Evolutionary conservation across 1,284 basidiomycete species (phyloP).

Genomic region (Ceratobasidium sp.): DNA sequence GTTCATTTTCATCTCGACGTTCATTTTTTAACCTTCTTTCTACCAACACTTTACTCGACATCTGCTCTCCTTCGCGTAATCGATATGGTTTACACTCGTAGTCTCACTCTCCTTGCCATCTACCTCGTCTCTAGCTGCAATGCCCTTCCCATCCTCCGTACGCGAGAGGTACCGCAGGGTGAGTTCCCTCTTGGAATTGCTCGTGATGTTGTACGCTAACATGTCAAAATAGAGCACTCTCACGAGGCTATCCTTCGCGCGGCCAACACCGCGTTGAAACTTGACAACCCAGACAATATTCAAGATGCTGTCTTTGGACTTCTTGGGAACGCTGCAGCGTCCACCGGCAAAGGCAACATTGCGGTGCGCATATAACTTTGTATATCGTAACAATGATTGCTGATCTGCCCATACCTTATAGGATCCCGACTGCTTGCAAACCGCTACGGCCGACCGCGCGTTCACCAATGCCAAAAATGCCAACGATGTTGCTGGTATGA

Average conservation of each 20-base stretch:
- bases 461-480: constrained; percentile 74
- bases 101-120: constrained; percentile 50
- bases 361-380: constrained; percentile 51
- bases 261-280: constrained; percentile 57
- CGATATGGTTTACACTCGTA: constrained; percentile 34
- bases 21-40: constrained; percentile 23
- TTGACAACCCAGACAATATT: constrained; percentile 68
- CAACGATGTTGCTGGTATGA: constrained; percentile 63
- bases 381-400: too few relatives aligned
- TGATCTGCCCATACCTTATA: constrained; percentile 46
- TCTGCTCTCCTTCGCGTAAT: constrained; percentile 22
- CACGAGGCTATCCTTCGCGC: constrained; percentile 64
- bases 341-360: constrained; percentile 61
- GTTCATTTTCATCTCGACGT: constrained; percentile 43
- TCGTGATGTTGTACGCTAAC: neutral
- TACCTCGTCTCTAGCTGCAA: constrained; percentile 30
- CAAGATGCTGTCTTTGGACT: constrained; percentile 69
- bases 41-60: constrained; percentile 37
- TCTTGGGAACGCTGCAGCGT: constrained; percentile 67
- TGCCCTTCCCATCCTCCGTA: constrained; percentile 54
- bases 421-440: constrained; percentile 70
- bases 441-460: constrained; percentile 54
- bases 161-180: constrained; percentile 72
- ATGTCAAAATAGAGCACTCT: constrained; percentile 63
- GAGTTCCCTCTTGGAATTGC: constrained; percentile 35